A percentile compares a stretch with the other conserved stretches of the same genome.
These are phyloP conservation scores for Canna indica DNA, from an alignment of 176 grass and related monocot genomes.

Conservation along the genomic window DNA sequence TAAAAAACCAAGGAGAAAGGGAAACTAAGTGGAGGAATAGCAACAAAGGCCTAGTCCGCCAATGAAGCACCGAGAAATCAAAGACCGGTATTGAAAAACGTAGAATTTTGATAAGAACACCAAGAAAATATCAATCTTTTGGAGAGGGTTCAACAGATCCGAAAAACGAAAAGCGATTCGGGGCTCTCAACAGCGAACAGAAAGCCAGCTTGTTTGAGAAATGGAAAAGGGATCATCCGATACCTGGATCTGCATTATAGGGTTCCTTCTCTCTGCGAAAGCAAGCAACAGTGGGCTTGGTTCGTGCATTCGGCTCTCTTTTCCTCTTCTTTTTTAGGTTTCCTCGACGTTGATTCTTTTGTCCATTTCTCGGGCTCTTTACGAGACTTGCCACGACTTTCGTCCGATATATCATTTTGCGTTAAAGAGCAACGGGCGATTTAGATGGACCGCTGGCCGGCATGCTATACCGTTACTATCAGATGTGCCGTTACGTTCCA, in stretches of 20 bases:
- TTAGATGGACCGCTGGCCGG: background rate
- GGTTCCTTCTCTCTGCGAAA: background rate
- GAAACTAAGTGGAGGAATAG: background rate
- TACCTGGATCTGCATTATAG: background rate
- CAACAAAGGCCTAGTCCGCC: background rate
- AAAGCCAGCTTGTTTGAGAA: background rate
- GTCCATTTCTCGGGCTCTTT: background rate
- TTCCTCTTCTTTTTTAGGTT: background rate
- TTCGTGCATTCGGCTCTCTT: background rate
- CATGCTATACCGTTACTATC: background rate
- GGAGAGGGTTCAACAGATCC: background rate
- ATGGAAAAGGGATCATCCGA: background rate
- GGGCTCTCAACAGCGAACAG: background rate
- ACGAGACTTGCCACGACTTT: background rate
- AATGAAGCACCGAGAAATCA: background rate
- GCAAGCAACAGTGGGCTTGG: background rate
- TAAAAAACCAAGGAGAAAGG: background rate
- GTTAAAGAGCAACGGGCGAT: background rate
- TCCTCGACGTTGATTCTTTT: background rate
- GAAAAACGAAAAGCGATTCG: background rate
- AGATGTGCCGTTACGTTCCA: too few relatives aligned
- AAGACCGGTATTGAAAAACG: background rate
- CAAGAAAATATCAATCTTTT: background rate
- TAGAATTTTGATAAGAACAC: background rate
- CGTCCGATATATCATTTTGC: background rate